phyloP scores from a whole-genome alignment of 345 rosid species.

The Melastoma malabathricum region DNA sequence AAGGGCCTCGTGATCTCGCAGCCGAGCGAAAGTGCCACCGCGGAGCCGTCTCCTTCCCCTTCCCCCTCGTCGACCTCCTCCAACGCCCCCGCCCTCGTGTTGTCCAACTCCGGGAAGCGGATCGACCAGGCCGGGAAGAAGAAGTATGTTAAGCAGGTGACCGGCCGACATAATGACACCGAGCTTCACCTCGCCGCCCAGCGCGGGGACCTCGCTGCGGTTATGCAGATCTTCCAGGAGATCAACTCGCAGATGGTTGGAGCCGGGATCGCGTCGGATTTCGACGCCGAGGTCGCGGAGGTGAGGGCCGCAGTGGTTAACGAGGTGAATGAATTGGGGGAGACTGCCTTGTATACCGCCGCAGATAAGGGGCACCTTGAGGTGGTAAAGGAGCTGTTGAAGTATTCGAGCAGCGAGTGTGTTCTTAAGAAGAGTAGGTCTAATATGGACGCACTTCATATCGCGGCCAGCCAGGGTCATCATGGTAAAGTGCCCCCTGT shows the following conservation, averaged over 20 bases:
- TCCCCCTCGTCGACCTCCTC: conserved; percentile 79
- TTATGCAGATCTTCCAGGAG: conserved; percentile 56
- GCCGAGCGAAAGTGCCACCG: conserved; percentile 23
- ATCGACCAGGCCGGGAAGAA: conserved; percentile 85
- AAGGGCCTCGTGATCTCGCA: conserved; percentile 30
- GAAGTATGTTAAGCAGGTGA: conserved; percentile 91
- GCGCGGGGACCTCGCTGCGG: conserved; percentile 65
- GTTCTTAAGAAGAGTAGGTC: conserved; percentile 64
- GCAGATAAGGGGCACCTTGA: conserved; percentile 92
- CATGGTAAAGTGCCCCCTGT: conserved; percentile 38
- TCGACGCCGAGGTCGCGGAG: conserved; percentile 68
- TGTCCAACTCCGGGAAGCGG: conserved; percentile 65
- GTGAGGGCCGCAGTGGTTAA: conserved; percentile 69
- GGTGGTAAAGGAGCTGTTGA: conserved; percentile 71
- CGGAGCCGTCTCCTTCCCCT: conserved; percentile 47
- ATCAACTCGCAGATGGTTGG: conserved; percentile 62
- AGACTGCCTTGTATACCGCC: conserved; percentile 77
- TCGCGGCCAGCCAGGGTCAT: conserved; percentile 78
- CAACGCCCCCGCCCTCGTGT: conserved; percentile 65
- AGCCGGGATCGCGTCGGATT: conserved; percentile 50
- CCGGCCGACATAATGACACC: conserved; percentile 73
- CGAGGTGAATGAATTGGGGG: conserved; percentile 90
- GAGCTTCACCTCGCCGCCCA: conserved; percentile 87
- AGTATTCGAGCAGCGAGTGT: conserved; percentile 65
- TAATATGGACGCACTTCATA: conserved; percentile 72